Evolutionary conservation across 495 filamentous ascomycete species (phyloP), one percentile per base, ranked within the genome.

Genomic region (Pseudoneurospora amorphoporcata): DNA sequence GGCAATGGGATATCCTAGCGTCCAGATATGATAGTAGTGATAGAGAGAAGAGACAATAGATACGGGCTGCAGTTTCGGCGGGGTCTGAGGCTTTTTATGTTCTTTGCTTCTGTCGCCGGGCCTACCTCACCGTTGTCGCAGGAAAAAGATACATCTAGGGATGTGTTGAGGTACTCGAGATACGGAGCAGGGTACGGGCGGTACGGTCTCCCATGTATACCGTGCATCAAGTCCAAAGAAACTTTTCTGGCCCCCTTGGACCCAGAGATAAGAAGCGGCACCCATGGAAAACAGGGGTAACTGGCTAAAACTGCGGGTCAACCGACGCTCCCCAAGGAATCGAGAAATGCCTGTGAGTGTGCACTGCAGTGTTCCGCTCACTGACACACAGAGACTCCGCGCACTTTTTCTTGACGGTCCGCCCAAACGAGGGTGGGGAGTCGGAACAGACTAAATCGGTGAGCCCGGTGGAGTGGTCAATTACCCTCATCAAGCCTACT

Each of bases 1-100:
- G 32, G 68, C 53, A 72, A 53, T 35, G 71, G 71, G 68, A 68
- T 69, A 72, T 70, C 68, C 65, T 68, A 45, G 29, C 42, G 71
- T 32, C 23, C n/a, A 17, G 29, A 70, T 45, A 69, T 47, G 29
- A 16, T 23, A 69, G 45, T 37, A 42, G 0, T 61, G 53, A 61
- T 61, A 35, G 23, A 61, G 53, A 61, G 53, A 61, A 32, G 23
- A 61, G 29, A 61, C 53, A 61, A 61, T 16, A 61, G 53, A 35
- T 61, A 61, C 53, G 23, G 29, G 23, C 53, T 61, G 53, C 29
- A 35, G 53, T 61, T 14, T 61, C 53, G 29, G 53, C 73, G 73
- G 73, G 73, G 73, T 72, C 70, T 69, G 73, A 74, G 73, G 70
- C 70, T 68, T 74, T 74, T 74, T 74, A 74, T 74, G 70, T 68